Base-by-base conservation (phyloP, 139 green algal species). In the Spirogloea muscicola region DNA sequence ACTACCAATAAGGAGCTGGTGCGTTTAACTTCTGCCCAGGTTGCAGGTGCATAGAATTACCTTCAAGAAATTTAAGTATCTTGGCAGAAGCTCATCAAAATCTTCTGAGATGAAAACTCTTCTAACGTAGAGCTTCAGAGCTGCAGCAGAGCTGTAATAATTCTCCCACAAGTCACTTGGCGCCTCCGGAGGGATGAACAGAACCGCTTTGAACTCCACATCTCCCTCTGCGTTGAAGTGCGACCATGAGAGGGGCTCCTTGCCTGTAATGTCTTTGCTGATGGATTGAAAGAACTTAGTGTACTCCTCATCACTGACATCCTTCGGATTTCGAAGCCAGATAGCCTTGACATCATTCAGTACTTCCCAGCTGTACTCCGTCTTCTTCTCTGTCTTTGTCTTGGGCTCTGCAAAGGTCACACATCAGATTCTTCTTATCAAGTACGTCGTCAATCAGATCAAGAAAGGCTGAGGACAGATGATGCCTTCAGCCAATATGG, bases 211-310 rank as follows among this genome's bases (percentile, higher is more conserved):
- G 90, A 99, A 99, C 87, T 99, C 94, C 27, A 99, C 91, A 55
- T 99, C 94, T 5, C 94, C 94, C 87, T 98, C 94, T 0, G 93
- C 94, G 49, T 89, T 91, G 90, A 98, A 98, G 85, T 98, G 94
- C 37, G 89, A 76, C 80, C 90, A 87, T n/a, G 86, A 60, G 52
- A 97, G 62, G 10, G 89, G 90, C 10, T 88, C 78, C 13, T 93
- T 87, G 3, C 58, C 25, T 25, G 33, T 41, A 37, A 73, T 62
- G 27, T 79, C 70, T 60, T 97, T 96, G 65, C 84, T 78, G 3
- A 98, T 51, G 1, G 89, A 89, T 83, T 96, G 91, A 87, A 95
- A 99, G 85, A 99, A 99, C 74, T 94, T 93, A 59, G 87, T 44
- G 69, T 99, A 97, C 85, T 99, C 94, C 66, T 96, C 91, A 3